These are phyloP conservation scores for Golubevia sp. DNA, from an alignment of 1,284 basidiomycete genomes.

Conservation along the genomic window DNA sequence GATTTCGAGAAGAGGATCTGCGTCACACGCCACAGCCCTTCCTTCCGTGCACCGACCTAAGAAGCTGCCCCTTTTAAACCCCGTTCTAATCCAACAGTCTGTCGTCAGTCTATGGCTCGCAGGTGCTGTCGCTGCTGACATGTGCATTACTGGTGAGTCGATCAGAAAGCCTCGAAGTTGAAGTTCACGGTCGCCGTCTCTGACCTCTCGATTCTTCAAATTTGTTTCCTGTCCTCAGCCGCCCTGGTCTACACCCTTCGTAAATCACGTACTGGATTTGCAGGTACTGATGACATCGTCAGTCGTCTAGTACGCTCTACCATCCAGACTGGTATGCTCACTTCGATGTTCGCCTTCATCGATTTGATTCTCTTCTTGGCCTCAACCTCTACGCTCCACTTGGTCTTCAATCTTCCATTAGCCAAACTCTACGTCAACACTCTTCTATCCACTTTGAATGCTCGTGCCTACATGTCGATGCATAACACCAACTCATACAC, in stretches of 20 bases:
- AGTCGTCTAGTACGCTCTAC: slow-evolving; percentile 47
- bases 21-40: too few relatives aligned
- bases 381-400: slow-evolving; percentile 37
- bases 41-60: too few relatives aligned
- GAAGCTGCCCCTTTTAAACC: background rate
- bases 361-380: slow-evolving; percentile 46
- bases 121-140: slow-evolving; percentile 42
- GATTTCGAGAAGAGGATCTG: too few relatives aligned
- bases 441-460: slow-evolving; percentile 51
- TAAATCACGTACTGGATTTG: slow-evolving; percentile 47
- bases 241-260: slow-evolving; percentile 44
- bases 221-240: background rate
- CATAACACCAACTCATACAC: slow-evolving; percentile 20
- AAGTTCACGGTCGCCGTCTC: too few relatives aligned
- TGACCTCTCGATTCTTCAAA: background rate
- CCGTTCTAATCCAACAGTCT: background rate
- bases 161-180: background rate
- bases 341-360: slow-evolving; percentile 37
- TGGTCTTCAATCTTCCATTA: slow-evolving; percentile 50
- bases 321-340: slow-evolving; percentile 49
- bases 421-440: slow-evolving; percentile 57
- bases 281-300: slow-evolving; percentile 51
- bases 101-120: slow-evolving; percentile 50
- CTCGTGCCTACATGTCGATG: slow-evolving; percentile 25
- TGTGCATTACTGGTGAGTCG: slow-evolving; percentile 27